Conservation (phyloP, 345 rosid species). For the Passiflora organensis region DNA sequence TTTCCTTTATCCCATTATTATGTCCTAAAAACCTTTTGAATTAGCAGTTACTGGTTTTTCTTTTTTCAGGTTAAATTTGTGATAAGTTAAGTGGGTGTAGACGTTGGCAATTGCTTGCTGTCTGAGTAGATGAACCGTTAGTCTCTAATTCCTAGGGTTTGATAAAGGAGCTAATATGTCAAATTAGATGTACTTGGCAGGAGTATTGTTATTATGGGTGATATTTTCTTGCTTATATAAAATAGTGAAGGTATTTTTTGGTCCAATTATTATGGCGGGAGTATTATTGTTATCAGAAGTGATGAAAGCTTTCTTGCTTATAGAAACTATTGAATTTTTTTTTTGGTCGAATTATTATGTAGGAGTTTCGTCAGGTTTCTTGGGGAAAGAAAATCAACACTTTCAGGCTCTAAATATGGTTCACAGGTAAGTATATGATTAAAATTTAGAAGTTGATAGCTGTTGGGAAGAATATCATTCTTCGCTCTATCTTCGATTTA, state of each 20-base stretch:
- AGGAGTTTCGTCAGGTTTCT: conserved; percentile 87
- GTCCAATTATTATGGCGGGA: not conserved
- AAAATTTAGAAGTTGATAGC: not conserved
- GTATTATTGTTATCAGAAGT: conserved; percentile 1
- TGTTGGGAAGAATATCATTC: not conserved
- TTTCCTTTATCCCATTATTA: not conserved
- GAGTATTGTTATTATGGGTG: not conserved
- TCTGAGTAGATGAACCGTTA: too few species aligned
- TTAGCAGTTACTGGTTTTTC: too few species aligned
- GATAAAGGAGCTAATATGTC: not conserved
- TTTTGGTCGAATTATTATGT: conserved; percentile 9
- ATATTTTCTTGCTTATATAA: not conserved
- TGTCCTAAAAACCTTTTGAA: not conserved
- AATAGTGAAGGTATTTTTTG: not conserved
- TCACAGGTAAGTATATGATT: conserved; percentile 53
- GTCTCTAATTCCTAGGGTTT: too few species aligned
- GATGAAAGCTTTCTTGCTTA: conserved; percentile 7
- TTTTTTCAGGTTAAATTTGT: too few species aligned
- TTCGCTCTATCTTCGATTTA: not conserved
- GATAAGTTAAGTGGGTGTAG: too few species aligned
- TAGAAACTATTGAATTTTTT: conserved; percentile 3
- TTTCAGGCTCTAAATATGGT: conserved; percentile 68
- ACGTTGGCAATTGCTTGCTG: too few species aligned
- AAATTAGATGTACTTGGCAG: not conserved
- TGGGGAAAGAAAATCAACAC: conserved; percentile 68